Evolutionary conservation across 2,329 filamentous ascomycete genomes (phyloP), one percentile per base, ranked within the genome.

Genomic region (Niveomyces coronatus): DNA sequence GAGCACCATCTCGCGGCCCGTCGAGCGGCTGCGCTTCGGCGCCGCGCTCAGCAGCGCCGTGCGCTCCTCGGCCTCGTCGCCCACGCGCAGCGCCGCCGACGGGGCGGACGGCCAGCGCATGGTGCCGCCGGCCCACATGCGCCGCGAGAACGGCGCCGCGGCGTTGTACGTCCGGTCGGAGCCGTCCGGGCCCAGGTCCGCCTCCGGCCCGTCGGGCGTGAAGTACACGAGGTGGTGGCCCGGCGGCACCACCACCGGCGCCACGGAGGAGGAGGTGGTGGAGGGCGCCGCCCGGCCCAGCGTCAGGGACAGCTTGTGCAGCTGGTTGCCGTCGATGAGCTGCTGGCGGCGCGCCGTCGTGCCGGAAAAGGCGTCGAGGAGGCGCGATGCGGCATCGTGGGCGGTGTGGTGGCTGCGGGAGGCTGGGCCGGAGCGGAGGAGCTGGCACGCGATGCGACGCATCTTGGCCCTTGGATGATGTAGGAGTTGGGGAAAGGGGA

Each of bases 51-150:
- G 37, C 9, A 81, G 58, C 37, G 54, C 64, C 3, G 76, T 81
- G 17, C 57, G 65, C 55, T 82, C 77, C 24, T 62, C 65, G 1
- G 70, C 70, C 15, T 63, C 54, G 44, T 78, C 70, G 1, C 74
- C 76, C 2, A 79, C 66, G 2, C 62, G 58, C 42, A 80, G 51
- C 45, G 35, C 16, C 8, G 28, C 39, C 16, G 14, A 15, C 29
- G 31, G n/a, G n/a, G n/a, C 37, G 41, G 9, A 33, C n/a, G 33
- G 45, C 73, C 74, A 79, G 11, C 53, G 51, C 55, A 81, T 71
- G 40, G 64, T 61, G 1, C 78, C 78, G 2, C 76, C 77, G 0
- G 77, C 77, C 78, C 78, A 82, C 77, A 82, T 81, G 10, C 77
- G 64, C 20, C 76, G 57, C 2, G 74, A 77, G 41, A 79, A 82